Evolutionary conservation across 805 yeast genomes (phyloP).

Genomic region (Teunomyces aglyptinius): DNA sequence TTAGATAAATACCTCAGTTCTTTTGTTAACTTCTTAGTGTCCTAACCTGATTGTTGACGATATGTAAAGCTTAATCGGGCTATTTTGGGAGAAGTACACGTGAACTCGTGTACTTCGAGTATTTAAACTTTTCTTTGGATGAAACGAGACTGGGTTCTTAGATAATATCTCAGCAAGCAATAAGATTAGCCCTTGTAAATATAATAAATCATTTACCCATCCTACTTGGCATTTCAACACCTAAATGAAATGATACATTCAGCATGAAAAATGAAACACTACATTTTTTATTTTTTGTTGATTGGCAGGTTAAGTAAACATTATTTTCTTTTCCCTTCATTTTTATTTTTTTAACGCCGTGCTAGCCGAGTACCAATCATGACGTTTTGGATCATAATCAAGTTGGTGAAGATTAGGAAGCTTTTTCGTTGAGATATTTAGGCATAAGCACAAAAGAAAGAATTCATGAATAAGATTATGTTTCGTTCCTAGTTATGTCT

Average conservation of each 20-base stretch:
- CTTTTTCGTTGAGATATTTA: background rate
- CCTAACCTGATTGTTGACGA: background rate
- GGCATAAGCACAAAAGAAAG: background rate
- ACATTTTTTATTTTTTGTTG: background rate
- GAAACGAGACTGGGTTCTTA: background rate
- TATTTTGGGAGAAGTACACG: background rate
- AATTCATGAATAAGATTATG: background rate
- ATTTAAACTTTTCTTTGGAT: background rate
- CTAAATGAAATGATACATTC: background rate
- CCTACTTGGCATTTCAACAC: background rate
- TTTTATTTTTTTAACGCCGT: conserved; percentile 1
- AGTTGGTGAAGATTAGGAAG: background rate
- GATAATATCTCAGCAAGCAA: conserved; percentile 1
- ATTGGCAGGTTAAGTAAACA: background rate
- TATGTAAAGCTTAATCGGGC: conserved; percentile 1
- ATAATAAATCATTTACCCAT: background rate
- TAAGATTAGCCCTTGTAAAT: background rate
- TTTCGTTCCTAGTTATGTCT: background rate
- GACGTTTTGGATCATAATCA: background rate
- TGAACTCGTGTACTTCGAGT: background rate
- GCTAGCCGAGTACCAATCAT: conserved; percentile 1
- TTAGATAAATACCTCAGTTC: conserved; percentile 1
- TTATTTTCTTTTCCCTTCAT: background rate
- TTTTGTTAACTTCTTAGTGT: background rate
- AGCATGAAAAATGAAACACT: background rate